Evolutionary conservation across 345 rosid genomes (phyloP), one percentile per base, ranked within the genome.

Genomic region (Viola odorata): DNA sequence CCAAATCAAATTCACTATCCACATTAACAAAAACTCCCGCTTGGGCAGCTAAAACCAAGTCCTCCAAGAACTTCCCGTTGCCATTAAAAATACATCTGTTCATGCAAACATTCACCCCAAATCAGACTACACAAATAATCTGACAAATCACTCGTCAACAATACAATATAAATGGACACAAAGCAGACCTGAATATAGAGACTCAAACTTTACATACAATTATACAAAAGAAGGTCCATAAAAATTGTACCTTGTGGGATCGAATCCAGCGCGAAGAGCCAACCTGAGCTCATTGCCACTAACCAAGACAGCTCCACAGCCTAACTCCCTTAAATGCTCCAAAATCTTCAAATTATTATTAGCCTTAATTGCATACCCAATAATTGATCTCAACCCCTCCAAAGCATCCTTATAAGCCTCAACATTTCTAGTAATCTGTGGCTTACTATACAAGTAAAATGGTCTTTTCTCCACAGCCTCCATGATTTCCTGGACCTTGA

Each of bases 1-100:
- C 90, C 80, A 94, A 74, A 72, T 94, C 99, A 70, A 94, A 94
- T 69, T 90, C 97, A 65, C 97, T 90, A 71, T 94, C 99, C 23
- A 94, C 87, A 66, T 94, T 94, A 42, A 94, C 97, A 69, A 94
- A 94, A 53, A 86, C 97, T 45, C 99, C 96, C 73, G 76, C 95
- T 69, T 86, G 81, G 41, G 96, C 97, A 57, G 97, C 99, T 66
- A 94, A 68, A 58, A 85, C 92, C 84, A 94, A 85, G 67, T 94
- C 97, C 62, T 86, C 99, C 85, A 94, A 70, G 36, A 75, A 80
- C 80, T 94, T 90, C 40, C 99, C 99, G 42, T 90, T 90, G 49
- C 97, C 99, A 72, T 90, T 94, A 72, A 94, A 94, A 60, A 94
- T 86, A 68, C 97, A 90, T 91, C 99, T 94, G 55, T 42, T 13